phyloP scores from a whole-genome alignment of 352 stramenopile genomes.

The Phytopythium chamaehyphon region DNA sequence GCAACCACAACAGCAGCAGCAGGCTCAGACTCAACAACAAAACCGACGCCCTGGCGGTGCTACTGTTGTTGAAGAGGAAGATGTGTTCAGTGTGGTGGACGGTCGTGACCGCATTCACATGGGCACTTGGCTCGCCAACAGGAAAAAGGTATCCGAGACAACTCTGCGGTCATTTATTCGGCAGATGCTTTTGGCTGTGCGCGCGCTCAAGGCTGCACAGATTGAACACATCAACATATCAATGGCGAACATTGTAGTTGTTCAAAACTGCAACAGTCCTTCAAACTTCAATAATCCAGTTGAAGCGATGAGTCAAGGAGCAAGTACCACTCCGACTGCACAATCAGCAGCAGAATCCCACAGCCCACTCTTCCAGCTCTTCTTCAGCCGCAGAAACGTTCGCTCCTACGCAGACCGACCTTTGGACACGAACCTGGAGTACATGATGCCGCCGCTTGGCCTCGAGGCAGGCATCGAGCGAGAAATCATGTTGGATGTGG shows the following conservation, averaged over 20 bases:
- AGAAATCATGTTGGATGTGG: constrained; percentile 9
- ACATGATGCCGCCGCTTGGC: constrained; percentile 10
- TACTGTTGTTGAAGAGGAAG: constrained; percentile 21
- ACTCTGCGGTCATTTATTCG: constrained; percentile 49
- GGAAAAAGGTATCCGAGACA: constrained; percentile 23
- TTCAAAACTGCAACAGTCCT: not conserved
- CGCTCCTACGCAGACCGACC: constrained; percentile 6
- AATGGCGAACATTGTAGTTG: constrained; percentile 49
- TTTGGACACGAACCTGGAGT: constrained; percentile 1
- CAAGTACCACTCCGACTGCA: not conserved
- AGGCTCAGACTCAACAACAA: constrained; percentile 1
- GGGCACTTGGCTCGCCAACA: constrained; percentile 33
- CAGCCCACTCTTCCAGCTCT: constrained; percentile 30
- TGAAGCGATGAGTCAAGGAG: not conserved
- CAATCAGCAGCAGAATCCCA: no score
- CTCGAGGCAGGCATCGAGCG: constrained; percentile 13
- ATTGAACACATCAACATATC: constrained; percentile 51
- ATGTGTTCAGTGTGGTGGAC: constrained; percentile 38
- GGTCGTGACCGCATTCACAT: constrained; percentile 28
- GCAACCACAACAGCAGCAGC: not conserved
- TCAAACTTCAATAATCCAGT: not conserved
- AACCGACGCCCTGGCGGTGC: constrained; percentile 12
- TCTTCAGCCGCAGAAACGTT: constrained; percentile 27
- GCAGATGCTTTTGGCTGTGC: constrained; percentile 57
- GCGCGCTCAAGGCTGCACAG: constrained; percentile 42